These are phyloP conservation scores for Sinapis alba DNA, from an alignment of 441 rosid species.

Conservation along the genomic window DNA sequence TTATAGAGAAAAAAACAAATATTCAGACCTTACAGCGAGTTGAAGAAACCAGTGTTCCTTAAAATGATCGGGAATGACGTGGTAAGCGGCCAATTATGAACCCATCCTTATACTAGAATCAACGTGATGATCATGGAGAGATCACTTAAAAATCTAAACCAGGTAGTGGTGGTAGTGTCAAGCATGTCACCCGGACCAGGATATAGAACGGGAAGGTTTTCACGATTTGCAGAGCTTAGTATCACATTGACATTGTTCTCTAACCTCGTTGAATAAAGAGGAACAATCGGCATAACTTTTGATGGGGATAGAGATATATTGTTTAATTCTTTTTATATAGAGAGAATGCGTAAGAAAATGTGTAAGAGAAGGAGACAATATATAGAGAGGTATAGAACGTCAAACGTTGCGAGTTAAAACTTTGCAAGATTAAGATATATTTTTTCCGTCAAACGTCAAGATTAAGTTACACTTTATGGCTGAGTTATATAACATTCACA, in stretches of 20 bases:
- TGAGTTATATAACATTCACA: not conserved
- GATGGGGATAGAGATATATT: not conserved
- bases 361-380: not conserved
- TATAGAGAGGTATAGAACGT: not conserved
- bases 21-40: too few species aligned
- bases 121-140: too few species aligned
- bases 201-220: not conserved
- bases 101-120: not conserved
- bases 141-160: too few species aligned
- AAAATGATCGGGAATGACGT: too few species aligned
- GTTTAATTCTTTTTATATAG: not conserved
- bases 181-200: not conserved
- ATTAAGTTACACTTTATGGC: not conserved
- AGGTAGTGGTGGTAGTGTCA: not conserved
- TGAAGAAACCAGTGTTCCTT: too few species aligned
- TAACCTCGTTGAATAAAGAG: not conserved
- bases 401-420: not conserved
- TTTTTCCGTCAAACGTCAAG: not conserved
- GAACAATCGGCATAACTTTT: not conserved
- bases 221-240: not conserved
- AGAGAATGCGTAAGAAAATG: not conserved
- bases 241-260: too few species aligned
- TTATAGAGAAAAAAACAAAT: too few species aligned
- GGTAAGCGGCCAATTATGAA: not conserved
- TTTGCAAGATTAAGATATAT: not conserved